A percentile compares a stretch with the other conserved stretches of the same genome.
Evolutionary conservation across 2,329 filamentous ascomycete genomes (phyloP).

Genomic region (Cordyceps farinosa): DNA sequence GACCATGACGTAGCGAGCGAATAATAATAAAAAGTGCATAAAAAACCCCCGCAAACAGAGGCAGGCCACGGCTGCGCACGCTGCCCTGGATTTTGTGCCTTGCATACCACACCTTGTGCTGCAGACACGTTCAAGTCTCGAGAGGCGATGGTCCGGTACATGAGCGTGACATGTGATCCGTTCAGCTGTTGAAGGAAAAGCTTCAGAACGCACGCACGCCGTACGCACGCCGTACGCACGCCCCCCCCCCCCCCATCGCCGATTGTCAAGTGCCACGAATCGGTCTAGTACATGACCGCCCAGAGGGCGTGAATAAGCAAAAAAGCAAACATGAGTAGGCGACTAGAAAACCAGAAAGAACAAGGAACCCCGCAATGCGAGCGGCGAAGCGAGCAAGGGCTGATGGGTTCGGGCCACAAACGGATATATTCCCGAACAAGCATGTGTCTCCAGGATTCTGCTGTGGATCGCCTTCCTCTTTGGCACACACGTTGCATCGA

Average conservation of each 20-base stretch:
- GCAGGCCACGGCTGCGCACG: neutral
- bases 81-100: neutral
- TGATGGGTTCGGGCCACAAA: neutral
- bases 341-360: neutral
- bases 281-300: neutral
- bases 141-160: neutral
- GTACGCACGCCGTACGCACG: neutral
- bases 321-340: neutral
- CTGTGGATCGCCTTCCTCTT: neutral
- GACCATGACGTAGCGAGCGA: too few relatives aligned
- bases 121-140: neutral
- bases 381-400: neutral
- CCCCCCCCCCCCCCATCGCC: neutral
- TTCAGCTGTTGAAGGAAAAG: neutral
- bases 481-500: neutral
- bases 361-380: neutral
- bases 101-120: neutral
- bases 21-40: too few relatives aligned
- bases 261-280: neutral
- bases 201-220: too few relatives aligned
- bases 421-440: slow-evolving; percentile 5
- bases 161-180: neutral
- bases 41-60: neutral
- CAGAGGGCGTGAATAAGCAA: neutral
- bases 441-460: neutral